phyloP scores from a whole-genome alignment of 2,329 filamentous ascomycete genomes.

The Talaromyces verruculosus region DNA sequence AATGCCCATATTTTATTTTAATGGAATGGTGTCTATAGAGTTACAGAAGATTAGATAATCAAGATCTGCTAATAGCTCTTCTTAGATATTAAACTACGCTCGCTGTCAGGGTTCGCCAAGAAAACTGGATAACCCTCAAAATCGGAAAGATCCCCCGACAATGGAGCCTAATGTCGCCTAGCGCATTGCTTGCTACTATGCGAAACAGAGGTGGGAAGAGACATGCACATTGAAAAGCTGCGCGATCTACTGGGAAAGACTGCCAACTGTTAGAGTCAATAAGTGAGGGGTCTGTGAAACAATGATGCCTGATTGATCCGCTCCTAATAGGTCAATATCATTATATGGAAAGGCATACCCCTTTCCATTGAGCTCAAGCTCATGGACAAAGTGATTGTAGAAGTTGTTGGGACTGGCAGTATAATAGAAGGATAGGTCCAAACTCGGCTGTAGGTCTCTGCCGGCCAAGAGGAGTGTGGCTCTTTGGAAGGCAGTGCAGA shows the following conservation, averaged over 20 bases:
- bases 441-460: constrained; percentile 56
- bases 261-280: not conserved
- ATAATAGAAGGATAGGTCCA: constrained; percentile 57
- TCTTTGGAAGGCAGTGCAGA: constrained; percentile 73
- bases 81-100: no score
- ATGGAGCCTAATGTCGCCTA: no score
- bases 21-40: no score
- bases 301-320: constrained; percentile 31
- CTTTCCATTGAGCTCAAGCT: constrained; percentile 56
- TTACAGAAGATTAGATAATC: no score
- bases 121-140: no score
- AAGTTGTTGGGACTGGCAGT: constrained; percentile 59
- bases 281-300: not conserved
- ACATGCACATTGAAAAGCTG: no score
- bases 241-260: not conserved
- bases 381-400: constrained; percentile 65
- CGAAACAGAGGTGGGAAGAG: no score
- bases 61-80: no score
- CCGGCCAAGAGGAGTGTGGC: constrained; percentile 60
- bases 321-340: constrained; percentile 53
- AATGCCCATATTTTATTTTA: no score
- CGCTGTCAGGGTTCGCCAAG: no score
- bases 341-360: constrained; percentile 73
- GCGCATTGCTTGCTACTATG: no score
- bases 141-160: no score